phyloP scores from a whole-genome alignment of 805 yeast genomes.

The Clavispora vitiphila region DNA sequence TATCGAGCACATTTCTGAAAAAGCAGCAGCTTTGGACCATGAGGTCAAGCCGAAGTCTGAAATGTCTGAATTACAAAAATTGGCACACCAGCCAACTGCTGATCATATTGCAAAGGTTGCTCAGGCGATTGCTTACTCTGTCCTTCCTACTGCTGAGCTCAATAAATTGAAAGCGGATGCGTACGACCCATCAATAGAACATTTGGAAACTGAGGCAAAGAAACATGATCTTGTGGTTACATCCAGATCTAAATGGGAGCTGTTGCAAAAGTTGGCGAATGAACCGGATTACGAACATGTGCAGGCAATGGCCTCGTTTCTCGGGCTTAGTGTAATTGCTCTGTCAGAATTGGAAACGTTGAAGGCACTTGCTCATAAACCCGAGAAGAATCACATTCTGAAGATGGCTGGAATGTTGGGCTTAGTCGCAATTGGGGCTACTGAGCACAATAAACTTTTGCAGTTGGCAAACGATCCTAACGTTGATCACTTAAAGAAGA shows the following conservation, averaged over 20 bases:
- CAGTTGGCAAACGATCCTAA: constrained; percentile 18
- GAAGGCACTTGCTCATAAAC: constrained; percentile 7
- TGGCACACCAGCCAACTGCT: constrained; percentile 1
- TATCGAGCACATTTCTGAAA: constrained; percentile 1
- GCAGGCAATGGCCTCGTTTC: constrained; percentile 8
- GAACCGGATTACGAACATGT: constrained; percentile 9
- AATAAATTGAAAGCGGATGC: constrained; percentile 3
- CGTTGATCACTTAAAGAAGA: constrained; percentile 18
- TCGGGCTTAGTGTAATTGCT: constrained; percentile 5
- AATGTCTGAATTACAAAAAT: background rate
- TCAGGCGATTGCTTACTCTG: background rate
- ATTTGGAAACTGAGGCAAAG: constrained; percentile 4
- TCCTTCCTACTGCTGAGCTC: constrained; percentile 4
- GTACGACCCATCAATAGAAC: constrained; percentile 10
- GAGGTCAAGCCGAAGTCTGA: background rate
- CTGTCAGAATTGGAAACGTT: constrained; percentile 6
- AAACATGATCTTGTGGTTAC: background rate
- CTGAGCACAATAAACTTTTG: constrained; percentile 4
- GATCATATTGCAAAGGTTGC: background rate
- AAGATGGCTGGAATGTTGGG: constrained; percentile 7
- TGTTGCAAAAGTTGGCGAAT: constrained; percentile 4
- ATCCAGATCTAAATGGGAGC: background rate
- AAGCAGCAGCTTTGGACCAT: constrained; percentile 1
- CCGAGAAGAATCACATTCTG: constrained; percentile 6
- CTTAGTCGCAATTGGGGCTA: constrained; percentile 1